A percentile compares a stretch with the other conserved stretches of the same genome.
Evolutionary conservation across 495 filamentous ascomycete genomes (phyloP).

Genomic region (Echria macrotheca): DNA sequence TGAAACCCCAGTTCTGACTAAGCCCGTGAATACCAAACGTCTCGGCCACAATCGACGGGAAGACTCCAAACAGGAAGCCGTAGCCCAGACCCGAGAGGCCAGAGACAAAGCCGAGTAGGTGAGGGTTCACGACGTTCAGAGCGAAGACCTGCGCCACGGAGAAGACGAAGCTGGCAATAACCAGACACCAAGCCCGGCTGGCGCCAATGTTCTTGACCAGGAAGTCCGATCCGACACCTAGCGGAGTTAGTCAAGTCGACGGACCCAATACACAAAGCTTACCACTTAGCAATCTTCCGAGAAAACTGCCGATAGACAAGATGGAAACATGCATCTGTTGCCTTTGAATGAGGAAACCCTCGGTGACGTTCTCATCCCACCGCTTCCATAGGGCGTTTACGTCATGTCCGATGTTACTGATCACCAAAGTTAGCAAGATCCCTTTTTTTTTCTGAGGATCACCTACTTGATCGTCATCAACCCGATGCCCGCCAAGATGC

Average conservation of each 20-base stretch:
- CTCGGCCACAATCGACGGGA: conserved; percentile 85
- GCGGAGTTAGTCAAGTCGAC: conserved; percentile 6
- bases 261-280: conserved; percentile 13
- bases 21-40: conserved; percentile 88
- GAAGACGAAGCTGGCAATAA: conserved; percentile 72
- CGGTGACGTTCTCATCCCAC: conserved; percentile 67
- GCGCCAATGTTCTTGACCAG: conserved; percentile 73
- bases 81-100: conserved; percentile 83
- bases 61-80: conserved; percentile 92
- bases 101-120: conserved; percentile 71
- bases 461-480: conserved; percentile 98
- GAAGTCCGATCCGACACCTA: conserved; percentile 87
- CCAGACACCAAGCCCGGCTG: conserved; percentile 85
- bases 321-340: conserved; percentile 94
- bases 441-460: not conserved
- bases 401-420: conserved; percentile 92
- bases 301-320: conserved; percentile 77
- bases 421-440: conserved; percentile 31
- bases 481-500: conserved; percentile 82
- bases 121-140: conserved; percentile 71
- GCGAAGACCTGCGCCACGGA: conserved; percentile 74
- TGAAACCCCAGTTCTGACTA: conserved; percentile 87
- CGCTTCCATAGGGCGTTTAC: conserved; percentile 72
- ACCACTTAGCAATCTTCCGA: conserved; percentile 74
- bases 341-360: conserved; percentile 70